Percentiles rank a stretch among this genome's conserved stretches.
phyloP scores from a whole-genome alignment of 495 filamentous ascomycete species.

The Annulohypoxylon nitens region DNA sequence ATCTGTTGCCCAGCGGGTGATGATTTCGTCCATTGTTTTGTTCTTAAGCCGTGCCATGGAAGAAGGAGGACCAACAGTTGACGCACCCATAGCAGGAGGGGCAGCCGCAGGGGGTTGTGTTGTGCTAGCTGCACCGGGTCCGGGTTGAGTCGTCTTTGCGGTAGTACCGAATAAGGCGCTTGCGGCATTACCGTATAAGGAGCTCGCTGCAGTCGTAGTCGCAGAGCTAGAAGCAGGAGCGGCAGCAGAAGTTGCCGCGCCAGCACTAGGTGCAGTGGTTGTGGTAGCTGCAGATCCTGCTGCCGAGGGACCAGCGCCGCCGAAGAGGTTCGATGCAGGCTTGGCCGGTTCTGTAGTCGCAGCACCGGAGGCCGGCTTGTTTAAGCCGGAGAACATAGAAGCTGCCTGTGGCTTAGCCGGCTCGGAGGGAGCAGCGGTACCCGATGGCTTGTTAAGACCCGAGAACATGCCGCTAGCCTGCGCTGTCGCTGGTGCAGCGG shows the following conservation, averaged over 20 bases:
- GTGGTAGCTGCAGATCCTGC: constrained; percentile 40
- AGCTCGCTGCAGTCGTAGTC: constrained; percentile 26
- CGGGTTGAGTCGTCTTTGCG: constrained; percentile 41
- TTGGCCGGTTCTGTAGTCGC: constrained; percentile 45
- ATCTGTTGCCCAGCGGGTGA: constrained; percentile 97
- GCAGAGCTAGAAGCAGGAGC: constrained; percentile 27
- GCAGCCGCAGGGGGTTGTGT: constrained; percentile 49
- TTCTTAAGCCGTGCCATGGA: constrained; percentile 91
- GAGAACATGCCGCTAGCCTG: constrained; percentile 45
- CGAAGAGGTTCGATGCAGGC: constrained; percentile 51
- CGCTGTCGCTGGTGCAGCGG: constrained; percentile 44
- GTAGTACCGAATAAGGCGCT: constrained; percentile 34
- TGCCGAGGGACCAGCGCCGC: constrained; percentile 43
- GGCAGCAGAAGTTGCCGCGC: constrained; percentile 26
- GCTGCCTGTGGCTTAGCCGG: constrained; percentile 35
- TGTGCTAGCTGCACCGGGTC: constrained; percentile 40
- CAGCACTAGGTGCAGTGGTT: constrained; percentile 24
- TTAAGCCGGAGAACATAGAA: constrained; percentile 32
- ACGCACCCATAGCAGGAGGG: constrained; percentile 68
- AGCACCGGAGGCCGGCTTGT: constrained; percentile 31
- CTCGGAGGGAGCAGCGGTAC: constrained; percentile 35
- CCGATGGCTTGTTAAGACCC: constrained; percentile 40
- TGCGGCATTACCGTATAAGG: constrained; percentile 31
- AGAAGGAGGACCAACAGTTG: constrained; percentile 82
- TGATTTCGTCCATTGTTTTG: constrained; percentile 99